A percentile compares a stretch with the other conserved stretches of the same genome.
Conservation (phyloP, 805 yeast species). For the Nematodospora valgi region DNA sequence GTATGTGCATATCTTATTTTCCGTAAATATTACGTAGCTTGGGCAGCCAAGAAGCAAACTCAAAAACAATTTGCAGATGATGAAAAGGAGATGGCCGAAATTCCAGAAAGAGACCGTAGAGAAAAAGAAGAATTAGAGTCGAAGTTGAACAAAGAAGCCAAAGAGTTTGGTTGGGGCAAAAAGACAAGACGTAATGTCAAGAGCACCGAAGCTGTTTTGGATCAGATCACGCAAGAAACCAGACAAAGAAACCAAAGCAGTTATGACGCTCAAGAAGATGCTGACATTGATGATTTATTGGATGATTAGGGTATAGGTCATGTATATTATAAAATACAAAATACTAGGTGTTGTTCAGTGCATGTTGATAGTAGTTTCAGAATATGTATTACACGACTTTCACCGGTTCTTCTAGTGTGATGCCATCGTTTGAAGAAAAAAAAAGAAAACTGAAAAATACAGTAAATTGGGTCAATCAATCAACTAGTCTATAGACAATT, state of each 20-base stretch:
- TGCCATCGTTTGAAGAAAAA: slow-evolving; percentile 8
- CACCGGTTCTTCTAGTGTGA: background rate
- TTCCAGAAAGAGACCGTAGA: slow-evolving; percentile 31
- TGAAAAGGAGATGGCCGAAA: slow-evolving; percentile 36
- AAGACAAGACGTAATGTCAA: slow-evolving; percentile 60
- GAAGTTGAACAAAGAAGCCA: slow-evolving; percentile 35
- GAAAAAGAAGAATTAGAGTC: slow-evolving; percentile 31
- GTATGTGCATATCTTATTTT: slow-evolving; percentile 62
- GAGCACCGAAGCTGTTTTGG: slow-evolving; percentile 51
- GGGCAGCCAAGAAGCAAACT: slow-evolving; percentile 54
- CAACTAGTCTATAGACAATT: slow-evolving; percentile 1
- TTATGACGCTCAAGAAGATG: slow-evolving; percentile 52
- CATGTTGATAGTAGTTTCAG: background rate
- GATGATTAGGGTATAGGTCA: slow-evolving; percentile 41
- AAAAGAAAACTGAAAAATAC: background rate
- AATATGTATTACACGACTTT: background rate
- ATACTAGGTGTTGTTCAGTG: too few relatives aligned
- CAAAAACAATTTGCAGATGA: slow-evolving; percentile 46
- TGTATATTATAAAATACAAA: too few relatives aligned
- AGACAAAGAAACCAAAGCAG: slow-evolving; percentile 44
- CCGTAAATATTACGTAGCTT: slow-evolving; percentile 54
- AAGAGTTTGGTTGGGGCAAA: slow-evolving; percentile 77
- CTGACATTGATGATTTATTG: slow-evolving; percentile 65
- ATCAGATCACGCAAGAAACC: slow-evolving; percentile 38
- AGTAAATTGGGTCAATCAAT: too few relatives aligned